Evolutionary conservation across 2,329 filamentous ascomycete genomes (phyloP).

Genomic region (Sporothrix humicola): DNA sequence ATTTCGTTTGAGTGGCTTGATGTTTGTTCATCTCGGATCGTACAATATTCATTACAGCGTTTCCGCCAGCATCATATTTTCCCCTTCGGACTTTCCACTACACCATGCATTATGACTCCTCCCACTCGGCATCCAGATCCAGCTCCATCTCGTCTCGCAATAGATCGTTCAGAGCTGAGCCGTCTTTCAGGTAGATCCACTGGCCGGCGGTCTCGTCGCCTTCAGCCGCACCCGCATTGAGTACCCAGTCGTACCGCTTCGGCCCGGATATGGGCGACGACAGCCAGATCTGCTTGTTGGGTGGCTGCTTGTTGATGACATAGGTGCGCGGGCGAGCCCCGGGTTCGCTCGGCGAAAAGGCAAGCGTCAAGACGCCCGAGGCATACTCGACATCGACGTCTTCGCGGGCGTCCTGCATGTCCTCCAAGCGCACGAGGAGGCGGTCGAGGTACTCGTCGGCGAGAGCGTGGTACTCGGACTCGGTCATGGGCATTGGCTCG

Average conservation of each 20-base stretch:
- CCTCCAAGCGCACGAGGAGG: constrained; percentile 68
- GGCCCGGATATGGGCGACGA: constrained; percentile 89
- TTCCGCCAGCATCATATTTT: not conserved
- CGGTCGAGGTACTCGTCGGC: constrained; percentile 75
- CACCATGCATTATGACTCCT: constrained; percentile 33
- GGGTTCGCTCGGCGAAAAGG: constrained; percentile 9
- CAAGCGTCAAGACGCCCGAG: constrained; percentile 38
- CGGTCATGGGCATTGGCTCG: constrained; percentile 56
- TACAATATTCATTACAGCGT: constrained; percentile 11
- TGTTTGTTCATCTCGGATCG: constrained; percentile 19
- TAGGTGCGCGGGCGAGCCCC: constrained; percentile 73
- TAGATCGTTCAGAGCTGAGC: constrained; percentile 73
- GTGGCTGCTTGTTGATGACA: constrained; percentile 97
- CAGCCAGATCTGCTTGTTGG: constrained; percentile 97
- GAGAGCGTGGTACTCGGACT: constrained; percentile 75
- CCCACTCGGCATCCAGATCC: constrained; percentile 50
- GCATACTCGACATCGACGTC: constrained; percentile 89
- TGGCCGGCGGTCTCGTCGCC: constrained; percentile 69
- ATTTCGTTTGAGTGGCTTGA: not conserved
- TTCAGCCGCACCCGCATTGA: constrained; percentile 44
- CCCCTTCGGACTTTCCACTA: too few species aligned
- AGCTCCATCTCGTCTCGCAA: constrained; percentile 78
- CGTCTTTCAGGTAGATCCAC: constrained; percentile 90
- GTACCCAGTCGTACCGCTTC: constrained; percentile 91
- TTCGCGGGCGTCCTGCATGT: constrained; percentile 71